Base-by-base conservation (phyloP, 2,329 filamentous ascomycete species). In the Exophiala spinifera region DNA sequence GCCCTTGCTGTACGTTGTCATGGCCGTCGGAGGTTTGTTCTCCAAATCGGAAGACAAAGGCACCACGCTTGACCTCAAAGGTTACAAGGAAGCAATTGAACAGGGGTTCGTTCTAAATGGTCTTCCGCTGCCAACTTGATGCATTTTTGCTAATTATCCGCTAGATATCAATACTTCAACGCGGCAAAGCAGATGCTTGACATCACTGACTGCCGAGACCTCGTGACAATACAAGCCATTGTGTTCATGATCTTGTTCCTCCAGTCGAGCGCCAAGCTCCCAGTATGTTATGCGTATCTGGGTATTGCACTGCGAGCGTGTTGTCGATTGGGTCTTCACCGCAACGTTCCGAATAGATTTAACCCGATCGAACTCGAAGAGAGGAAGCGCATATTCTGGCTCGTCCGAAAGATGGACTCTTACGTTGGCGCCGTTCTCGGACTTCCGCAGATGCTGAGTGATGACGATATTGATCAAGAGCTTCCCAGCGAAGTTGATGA, bases 181-280 rank as follows among this genome's bases (percentile, higher is more conserved):
- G 79, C 80, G 2, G 82, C 87, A 4, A 80, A 87, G 51, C 74
- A 81, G 40, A 76, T 91, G 53, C 73, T 91, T 45, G 78, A 80
- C 59, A 73, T 80, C 36, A 79, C 77, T 1, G 77, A 80, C 57
- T 91, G 87, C 62, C 83, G 88, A 44, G 88, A 91, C 66, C 75
- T 92, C 40, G 81, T 78, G 17, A 88, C 88, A 1, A 74, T 92
- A 7, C 88, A 94, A 68, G 83, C 86, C 1, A 78, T 94, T 5
- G 73, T 91, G 17, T 91, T 89, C 67, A 88, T 91, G 79, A 87
- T 91, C 46, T 74, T 92, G 2, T 94, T 91, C 66, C 77, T 92
- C 1, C 89, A 94, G 65, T 84, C 86, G 2, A 88, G 89, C 1
- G 87, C 88, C 8, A 89, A 89, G 66, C 74, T 92, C 25, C 88